phyloP scores from a whole-genome alignment of 169 alveolate species.

The Perkinsus olseni region DNA sequence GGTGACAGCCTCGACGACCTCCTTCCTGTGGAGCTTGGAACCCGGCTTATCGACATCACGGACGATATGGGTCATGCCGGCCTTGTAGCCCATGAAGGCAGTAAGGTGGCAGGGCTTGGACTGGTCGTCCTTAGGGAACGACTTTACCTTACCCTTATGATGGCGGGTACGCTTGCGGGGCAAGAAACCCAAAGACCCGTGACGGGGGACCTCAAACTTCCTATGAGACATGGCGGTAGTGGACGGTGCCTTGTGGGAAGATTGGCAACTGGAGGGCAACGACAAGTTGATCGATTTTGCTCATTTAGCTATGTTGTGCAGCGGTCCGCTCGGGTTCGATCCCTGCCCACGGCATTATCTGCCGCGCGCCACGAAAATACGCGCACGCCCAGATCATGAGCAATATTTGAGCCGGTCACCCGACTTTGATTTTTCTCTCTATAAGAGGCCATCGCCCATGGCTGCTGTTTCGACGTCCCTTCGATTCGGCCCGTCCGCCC shows the following conservation, averaged over 20 bases:
- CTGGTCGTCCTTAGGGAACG: conserved; percentile 97
- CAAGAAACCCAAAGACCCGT: conserved; percentile 97
- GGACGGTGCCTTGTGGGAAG: background rate
- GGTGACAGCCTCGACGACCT: conserved; percentile 98
- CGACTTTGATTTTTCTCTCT: no score
- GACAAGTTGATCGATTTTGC: background rate
- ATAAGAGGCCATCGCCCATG: no score
- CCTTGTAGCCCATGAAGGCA: conserved; percentile 99
- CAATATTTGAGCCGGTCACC: background rate
- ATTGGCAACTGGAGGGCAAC: background rate
- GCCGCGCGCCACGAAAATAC: background rate
- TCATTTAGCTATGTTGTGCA: background rate
- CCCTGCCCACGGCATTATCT: background rate
- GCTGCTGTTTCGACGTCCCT: no score
- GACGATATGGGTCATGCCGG: conserved; percentile 99
- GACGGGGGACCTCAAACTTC: conserved; percentile 98
- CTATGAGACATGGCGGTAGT: conserved; percentile 93
- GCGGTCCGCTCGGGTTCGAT: background rate
- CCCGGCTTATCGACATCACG: conserved; percentile 97
- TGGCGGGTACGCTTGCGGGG: conserved; percentile 91
- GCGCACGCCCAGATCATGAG: background rate
- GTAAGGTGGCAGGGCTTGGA: conserved; percentile 92
- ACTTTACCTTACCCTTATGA: conserved; percentile 74
- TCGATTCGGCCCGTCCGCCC: background rate
- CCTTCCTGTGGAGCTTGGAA: conserved; percentile 96